Conservation (phyloP, 1,284 basidiomycete genomes). For the Tilletia walkeri region DNA sequence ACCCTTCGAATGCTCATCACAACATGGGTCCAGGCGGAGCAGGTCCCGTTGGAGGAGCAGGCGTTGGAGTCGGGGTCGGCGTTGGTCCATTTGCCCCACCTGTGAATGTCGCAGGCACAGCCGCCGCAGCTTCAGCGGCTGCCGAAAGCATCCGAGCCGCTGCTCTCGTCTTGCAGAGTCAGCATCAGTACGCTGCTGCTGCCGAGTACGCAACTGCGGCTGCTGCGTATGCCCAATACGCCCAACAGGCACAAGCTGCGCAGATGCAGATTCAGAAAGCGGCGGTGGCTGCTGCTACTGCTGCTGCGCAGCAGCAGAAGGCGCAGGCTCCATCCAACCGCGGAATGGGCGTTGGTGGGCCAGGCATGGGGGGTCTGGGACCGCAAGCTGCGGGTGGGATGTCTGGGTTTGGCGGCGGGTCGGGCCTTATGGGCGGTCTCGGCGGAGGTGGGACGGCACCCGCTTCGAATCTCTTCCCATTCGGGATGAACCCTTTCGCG, state of each 20-base stretch:
- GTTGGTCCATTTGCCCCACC: too few relatives aligned
- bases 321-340: not conserved
- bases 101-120: not conserved
- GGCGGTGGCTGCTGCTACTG: not conserved
- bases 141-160: conserved; percentile 13
- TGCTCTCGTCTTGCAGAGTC: not conserved
- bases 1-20: conserved; percentile 1
- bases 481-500: conserved; percentile 13
- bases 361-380: not conserved
- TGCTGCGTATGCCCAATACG: conserved; percentile 11
- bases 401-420: not conserved
- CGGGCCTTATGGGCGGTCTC: too few relatives aligned
- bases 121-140: conserved; percentile 6
- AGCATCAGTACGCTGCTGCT: conserved; percentile 11
- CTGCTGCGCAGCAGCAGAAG: not conserved
- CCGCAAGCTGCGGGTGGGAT: not conserved
- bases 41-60: too few relatives aligned
- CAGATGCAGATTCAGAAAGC: conserved; percentile 11
- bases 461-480: not conserved
- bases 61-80: too few relatives aligned
- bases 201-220: conserved; percentile 4
- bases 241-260: conserved; percentile 8
- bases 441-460: not conserved
- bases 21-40: too few relatives aligned
- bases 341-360: not conserved